Conservation (phyloP, 2,329 filamentous ascomycete genomes). For the Alternaria burnsii region DNA sequence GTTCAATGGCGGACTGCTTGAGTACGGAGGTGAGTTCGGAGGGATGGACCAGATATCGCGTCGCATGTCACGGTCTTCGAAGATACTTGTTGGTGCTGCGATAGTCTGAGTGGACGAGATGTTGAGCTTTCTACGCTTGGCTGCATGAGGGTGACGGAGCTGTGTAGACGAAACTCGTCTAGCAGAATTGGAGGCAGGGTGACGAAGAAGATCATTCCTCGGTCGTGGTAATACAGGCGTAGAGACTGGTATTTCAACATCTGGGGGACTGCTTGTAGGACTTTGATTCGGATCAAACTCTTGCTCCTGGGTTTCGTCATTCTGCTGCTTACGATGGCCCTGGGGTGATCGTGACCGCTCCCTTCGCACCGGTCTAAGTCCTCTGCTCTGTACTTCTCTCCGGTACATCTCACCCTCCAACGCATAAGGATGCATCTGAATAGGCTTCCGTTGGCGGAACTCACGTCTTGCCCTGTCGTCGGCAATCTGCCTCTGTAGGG, state of each 20-base stretch:
- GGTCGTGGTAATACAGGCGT: slow-evolving; percentile 26
- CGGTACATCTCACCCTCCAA: slow-evolving; percentile 56
- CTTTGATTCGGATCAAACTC: slow-evolving; percentile 40
- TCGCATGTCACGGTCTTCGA: slow-evolving; percentile 10
- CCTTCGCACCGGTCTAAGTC: slow-evolving; percentile 54
- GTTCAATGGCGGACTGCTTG: slow-evolving; percentile 38
- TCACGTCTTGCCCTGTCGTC: slow-evolving; percentile 39
- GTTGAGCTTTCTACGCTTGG: slow-evolving; percentile 36
- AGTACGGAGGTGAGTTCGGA: slow-evolving; percentile 55
- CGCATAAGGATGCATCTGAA: slow-evolving; percentile 60
- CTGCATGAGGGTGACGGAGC: slow-evolving; percentile 22
- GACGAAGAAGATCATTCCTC: slow-evolving; percentile 15
- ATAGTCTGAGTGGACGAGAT: slow-evolving; percentile 20
- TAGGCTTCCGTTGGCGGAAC: slow-evolving; percentile 57
- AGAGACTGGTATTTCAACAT: slow-evolving; percentile 36
- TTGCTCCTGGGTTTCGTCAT: slow-evolving; percentile 43
- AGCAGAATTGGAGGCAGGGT: slow-evolving; percentile 3
- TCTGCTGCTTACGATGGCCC: slow-evolving; percentile 21
- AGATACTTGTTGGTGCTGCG: slow-evolving; percentile 17
- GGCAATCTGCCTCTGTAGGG: slow-evolving; percentile 24
- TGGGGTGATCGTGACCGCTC: slow-evolving; percentile 39
- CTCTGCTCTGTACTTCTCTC: slow-evolving; percentile 53
- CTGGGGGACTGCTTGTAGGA: slow-evolving; percentile 33
- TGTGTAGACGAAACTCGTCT: slow-evolving; percentile 23
- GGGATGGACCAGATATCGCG: slow-evolving; percentile 51